Evolutionary conservation across 2,329 filamentous ascomycete genomes (phyloP), one percentile per base, ranked within the genome.

Genomic region (Juglanconis juglandina): DNA sequence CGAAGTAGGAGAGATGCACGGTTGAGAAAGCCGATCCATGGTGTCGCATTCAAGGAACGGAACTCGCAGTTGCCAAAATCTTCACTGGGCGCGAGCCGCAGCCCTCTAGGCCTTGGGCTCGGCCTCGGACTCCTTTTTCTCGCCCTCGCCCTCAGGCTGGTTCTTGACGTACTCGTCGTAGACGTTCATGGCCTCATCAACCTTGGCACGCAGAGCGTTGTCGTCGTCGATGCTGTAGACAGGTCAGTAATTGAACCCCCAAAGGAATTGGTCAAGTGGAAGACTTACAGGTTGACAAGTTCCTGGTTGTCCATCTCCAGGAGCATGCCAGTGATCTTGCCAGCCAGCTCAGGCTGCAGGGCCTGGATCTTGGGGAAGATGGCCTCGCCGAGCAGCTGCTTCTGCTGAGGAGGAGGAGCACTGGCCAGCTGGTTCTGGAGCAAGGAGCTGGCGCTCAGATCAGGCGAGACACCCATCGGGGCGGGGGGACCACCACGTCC

Each of bases 241-340:
- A 17, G 8, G 24, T 72, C 60, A 66, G 61, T 53, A 56, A 8
- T 53, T 59, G 35, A 39, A 47, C 17, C 41, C 41, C 1, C 3
- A 37, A 47, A 14, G 4, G 39, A 17, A n/a, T 11, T 3, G 17
- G 17, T 17, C 7, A 5, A 33, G 30, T 1, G 11, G 7, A 3
- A 6, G 33, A 91, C 93, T 91, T 89, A 96, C 91, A 99, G 86
- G 79, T 91, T 91, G 73, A 99, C 85, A 70, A 99, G 83, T 82
- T 99, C 95, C 60, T 83, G 76, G 79, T 98, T 98, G 71, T 98
- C 95, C 95, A 99, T 99, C 86, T 99, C 95, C 70, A 99, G 80
- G 71, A 99, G 89, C 95, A 99, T 99, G 79, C 95, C 95, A 64
- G 95, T 99, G 77, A 99, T 98, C 88, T 99, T 99, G 74, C 95